Conservation (phyloP, 2,329 filamentous ascomycete species). For the Epichloe typhina region DNA sequence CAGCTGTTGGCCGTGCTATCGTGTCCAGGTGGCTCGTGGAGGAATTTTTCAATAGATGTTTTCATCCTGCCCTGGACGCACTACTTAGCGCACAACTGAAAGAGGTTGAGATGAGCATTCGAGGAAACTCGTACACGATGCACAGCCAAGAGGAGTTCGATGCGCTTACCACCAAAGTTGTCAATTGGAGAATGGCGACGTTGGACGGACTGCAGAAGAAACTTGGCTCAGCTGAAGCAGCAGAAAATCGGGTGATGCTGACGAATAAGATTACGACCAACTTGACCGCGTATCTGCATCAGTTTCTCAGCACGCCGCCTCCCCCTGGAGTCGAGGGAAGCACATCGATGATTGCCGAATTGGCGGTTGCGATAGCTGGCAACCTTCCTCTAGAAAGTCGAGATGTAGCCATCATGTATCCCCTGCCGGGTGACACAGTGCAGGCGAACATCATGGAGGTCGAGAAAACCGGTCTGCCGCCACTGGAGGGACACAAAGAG, state of each 20-base stretch:
- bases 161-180: slow-evolving; percentile 71
- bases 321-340: slow-evolving; percentile 81
- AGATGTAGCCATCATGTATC: slow-evolving; percentile 80
- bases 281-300: slow-evolving; percentile 55
- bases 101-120: slow-evolving; percentile 75
- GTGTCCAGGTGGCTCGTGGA: slow-evolving; percentile 85
- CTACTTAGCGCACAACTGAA: slow-evolving; percentile 69
- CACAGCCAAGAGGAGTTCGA: slow-evolving; percentile 80
- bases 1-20: slow-evolving; percentile 76
- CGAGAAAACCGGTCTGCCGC: slow-evolving; percentile 57
- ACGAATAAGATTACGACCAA: slow-evolving; percentile 56
- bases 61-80: slow-evolving; percentile 77
- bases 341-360: slow-evolving; percentile 82
- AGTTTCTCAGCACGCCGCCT: slow-evolving; percentile 62
- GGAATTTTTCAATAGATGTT: slow-evolving; percentile 81
- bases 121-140: slow-evolving; percentile 58
- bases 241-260: slow-evolving; percentile 53
- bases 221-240: slow-evolving; percentile 51
- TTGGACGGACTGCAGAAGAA: slow-evolving; percentile 73
- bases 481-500: slow-evolving; percentile 37
- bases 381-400: slow-evolving; percentile 85
- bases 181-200: slow-evolving; percentile 87
- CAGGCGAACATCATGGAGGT: slow-evolving; percentile 70
- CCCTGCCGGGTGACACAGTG: slow-evolving; percentile 60
- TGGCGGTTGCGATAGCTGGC: slow-evolving; percentile 72